These are phyloP conservation scores for Claviceps purpurea DNA, from an alignment of 2,329 filamentous ascomycete species.

Conservation along the genomic window DNA sequence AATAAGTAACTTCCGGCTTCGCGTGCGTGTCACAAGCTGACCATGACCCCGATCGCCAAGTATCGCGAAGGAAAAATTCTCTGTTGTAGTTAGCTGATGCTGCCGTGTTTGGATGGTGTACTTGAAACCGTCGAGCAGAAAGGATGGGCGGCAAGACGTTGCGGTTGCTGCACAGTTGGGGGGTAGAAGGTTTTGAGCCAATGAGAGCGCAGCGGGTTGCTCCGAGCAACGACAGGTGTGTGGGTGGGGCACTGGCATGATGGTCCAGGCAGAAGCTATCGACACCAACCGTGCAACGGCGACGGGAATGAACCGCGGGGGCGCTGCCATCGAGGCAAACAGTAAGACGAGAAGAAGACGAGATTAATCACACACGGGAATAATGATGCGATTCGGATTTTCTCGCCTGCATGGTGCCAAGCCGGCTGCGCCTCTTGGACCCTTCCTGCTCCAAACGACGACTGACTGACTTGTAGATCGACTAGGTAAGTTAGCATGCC, in stretches of 20 bases:
- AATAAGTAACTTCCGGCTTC: background rate
- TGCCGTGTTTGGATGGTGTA: constrained; percentile 16
- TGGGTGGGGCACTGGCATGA: background rate
- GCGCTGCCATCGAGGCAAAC: background rate
- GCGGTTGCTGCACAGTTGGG: constrained; percentile 14
- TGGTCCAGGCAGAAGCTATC: background rate
- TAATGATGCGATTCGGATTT: background rate
- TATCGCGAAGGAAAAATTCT: constrained; percentile 12
- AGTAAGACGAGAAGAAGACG: background rate
- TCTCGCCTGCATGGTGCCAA: background rate
- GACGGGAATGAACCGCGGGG: background rate
- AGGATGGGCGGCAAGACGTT: constrained; percentile 2
- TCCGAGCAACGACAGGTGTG: constrained; percentile 15
- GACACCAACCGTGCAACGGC: background rate
- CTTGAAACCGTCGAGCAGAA: constrained; percentile 5
- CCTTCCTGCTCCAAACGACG: background rate
- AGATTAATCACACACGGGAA: background rate
- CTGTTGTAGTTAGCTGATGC: constrained; percentile 13
- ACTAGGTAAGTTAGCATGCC: background rate
- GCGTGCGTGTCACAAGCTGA: constrained; percentile 25
- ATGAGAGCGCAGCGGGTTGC: constrained; percentile 18
- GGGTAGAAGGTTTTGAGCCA: constrained; percentile 12
- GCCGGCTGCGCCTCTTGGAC: background rate
- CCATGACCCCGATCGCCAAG: constrained; percentile 22
- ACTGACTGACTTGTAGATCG: background rate